Evolutionary conservation across 305 asterid species (phyloP).

Genomic region (Coffea humblotiana): DNA sequence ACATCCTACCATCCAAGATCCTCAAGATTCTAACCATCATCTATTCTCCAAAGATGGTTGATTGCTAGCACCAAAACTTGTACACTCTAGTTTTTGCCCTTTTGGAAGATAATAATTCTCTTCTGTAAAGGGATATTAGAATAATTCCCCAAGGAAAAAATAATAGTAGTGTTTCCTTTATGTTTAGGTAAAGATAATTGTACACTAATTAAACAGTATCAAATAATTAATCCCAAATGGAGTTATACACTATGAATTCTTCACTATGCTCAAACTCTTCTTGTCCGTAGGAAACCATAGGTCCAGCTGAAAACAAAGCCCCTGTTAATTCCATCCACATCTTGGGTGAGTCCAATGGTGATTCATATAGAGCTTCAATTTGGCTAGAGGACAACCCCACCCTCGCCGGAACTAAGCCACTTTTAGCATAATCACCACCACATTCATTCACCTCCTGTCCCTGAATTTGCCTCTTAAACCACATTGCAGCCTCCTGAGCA

Average conservation of each 20-base stretch:
- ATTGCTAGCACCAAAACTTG: too few species aligned
- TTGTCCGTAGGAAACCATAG: conserved; percentile 1
- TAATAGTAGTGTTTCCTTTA: too few species aligned
- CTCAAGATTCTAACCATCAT: too few species aligned
- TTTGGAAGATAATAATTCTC: too few species aligned
- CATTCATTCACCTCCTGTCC: not conserved
- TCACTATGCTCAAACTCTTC: conserved; percentile 28
- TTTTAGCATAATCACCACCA: not conserved
- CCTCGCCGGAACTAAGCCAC: conserved; percentile 21
- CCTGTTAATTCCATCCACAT: conserved; percentile 50
- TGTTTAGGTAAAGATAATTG: too few species aligned
- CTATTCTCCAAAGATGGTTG: too few species aligned
- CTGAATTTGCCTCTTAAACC: not conserved
- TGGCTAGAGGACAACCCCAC: conserved; percentile 48
- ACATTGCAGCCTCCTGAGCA: conserved; percentile 45
- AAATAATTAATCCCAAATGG: conserved; percentile 50
- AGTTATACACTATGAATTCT: conserved; percentile 31
- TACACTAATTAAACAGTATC: too few species aligned
- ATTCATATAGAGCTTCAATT: conserved; percentile 63
- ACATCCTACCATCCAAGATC: too few species aligned
- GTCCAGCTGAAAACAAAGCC: conserved; percentile 14
- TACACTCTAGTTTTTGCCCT: too few species aligned
- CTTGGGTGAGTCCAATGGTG: conserved; percentile 60
- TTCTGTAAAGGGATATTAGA: too few species aligned
- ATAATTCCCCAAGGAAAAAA: too few species aligned